phyloP scores from a whole-genome alignment of 345 rosid species.

The Euphorbia pulcherrima region DNA sequence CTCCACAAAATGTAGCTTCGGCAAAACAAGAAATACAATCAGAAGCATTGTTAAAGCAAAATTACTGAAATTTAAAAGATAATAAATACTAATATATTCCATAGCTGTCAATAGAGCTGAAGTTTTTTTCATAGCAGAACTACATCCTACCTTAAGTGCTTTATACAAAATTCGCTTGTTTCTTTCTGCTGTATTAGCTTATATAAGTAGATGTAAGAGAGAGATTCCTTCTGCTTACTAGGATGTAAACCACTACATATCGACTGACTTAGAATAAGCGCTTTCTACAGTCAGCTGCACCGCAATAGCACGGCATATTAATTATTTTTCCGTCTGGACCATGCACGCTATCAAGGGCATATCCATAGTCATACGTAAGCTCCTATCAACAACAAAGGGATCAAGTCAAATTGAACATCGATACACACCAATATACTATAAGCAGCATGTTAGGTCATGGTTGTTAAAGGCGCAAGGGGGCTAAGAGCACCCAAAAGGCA shows the following conservation, averaged over 20 bases:
- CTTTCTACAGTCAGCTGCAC: constrained; percentile 62
- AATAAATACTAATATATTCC: too few relatives aligned
- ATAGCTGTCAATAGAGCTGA: too few relatives aligned
- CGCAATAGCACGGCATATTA: constrained; percentile 67
- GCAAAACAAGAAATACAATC: too few relatives aligned
- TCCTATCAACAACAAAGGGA: constrained; percentile 42
- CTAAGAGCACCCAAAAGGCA: too few relatives aligned
- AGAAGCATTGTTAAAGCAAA: background rate
- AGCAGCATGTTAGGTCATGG: too few relatives aligned
- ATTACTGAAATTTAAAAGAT: background rate
- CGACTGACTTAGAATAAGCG: constrained; percentile 51
- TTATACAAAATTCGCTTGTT: background rate
- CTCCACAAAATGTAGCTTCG: too few relatives aligned
- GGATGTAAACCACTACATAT: background rate
- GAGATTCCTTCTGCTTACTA: too few relatives aligned
- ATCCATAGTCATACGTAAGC: constrained; percentile 88
- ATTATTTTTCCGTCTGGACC: constrained; percentile 74
- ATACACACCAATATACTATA: background rate
- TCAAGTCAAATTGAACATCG: background rate
- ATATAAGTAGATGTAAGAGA: background rate
- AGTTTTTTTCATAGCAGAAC: background rate
- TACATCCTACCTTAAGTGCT: background rate
- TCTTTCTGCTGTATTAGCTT: background rate
- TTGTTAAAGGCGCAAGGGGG: too few relatives aligned
- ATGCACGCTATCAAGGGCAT: constrained; percentile 63